Evolutionary conservation across 208 protist species (phyloP).

Genomic region (Lotmaria passim): DNA sequence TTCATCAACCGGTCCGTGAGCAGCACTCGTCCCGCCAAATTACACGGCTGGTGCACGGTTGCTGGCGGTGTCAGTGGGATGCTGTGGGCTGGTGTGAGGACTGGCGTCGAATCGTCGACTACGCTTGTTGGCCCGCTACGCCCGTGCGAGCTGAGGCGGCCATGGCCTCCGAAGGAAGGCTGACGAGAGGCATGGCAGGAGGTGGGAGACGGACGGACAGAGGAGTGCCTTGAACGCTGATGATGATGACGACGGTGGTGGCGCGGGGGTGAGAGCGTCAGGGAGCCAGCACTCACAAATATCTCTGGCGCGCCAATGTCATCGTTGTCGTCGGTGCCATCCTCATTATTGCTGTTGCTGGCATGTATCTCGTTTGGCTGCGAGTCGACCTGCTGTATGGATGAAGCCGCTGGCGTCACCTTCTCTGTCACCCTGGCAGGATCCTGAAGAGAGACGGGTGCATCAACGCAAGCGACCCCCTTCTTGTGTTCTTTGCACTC

Average conservation of each 20-base stretch:
- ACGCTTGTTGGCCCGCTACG: background rate
- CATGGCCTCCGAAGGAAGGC: background rate
- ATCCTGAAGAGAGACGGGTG: background rate
- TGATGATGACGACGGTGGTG: background rate
- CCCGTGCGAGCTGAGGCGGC: background rate
- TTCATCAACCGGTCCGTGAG: slow-evolving; percentile 25
- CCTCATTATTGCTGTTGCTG: too few relatives aligned
- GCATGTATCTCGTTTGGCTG: too few relatives aligned
- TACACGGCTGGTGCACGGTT: background rate
- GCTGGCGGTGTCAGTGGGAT: too few relatives aligned
- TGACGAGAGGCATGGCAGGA: background rate
- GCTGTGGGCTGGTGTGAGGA: background rate
- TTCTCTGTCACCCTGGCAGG: background rate
- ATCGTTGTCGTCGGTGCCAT: background rate
- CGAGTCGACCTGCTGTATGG: too few relatives aligned
- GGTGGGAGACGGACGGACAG: background rate
- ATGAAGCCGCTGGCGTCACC: too few relatives aligned
- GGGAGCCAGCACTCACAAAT: background rate
- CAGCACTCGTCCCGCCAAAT: slow-evolving; percentile 14
- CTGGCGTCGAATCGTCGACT: background rate
- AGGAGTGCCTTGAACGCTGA: background rate
- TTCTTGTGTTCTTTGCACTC: background rate
- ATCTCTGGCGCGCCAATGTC: too few relatives aligned
- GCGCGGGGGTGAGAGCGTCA: background rate
- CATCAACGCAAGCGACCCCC: background rate